Base-by-base conservation (phyloP, 2,329 filamentous ascomycete species). In the Arthrobotrys pseudoclavata region DNA sequence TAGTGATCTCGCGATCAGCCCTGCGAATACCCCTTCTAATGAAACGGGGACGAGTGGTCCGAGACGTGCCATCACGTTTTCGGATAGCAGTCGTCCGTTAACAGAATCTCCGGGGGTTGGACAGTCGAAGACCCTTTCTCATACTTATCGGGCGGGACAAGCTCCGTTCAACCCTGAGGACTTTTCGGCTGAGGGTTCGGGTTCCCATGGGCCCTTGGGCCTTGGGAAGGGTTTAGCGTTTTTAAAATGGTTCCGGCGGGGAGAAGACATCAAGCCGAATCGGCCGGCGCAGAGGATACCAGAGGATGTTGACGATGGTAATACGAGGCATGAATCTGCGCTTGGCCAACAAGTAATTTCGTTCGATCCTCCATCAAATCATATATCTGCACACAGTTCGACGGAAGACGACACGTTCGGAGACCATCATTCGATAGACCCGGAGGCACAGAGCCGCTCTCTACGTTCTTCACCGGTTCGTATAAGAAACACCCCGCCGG, bases 1-100 rank as follows among this genome's bases (percentile, higher is more conserved):
- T 29, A 77, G 74, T 20, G 74, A 77, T 22, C 67, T 77, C 22
- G 67, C 62, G 4, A 77, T 71, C n/a, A 77, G 74, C n/a, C 74
- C 74, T 13, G 53, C 74, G 7, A 77, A 77, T 42, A 77, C 74
- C 1, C 74, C 74, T 18, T 77, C 74, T 7, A 77, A 68, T 31
- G 74, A 77, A 18, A 70, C 67, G 13, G 67, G 67, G 22, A 55
- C 24, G 1, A 71, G 26, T 47, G 74, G 40, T n/a, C 67, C 52
- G 15, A 45, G 74, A 4, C 50, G 74, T 15, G 70, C 61, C 31
- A 77, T 77, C 31, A 67, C 57, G 3, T 77, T 77, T 42, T 69
- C 74, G n/a, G 53, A 62, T 12, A 31, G 10, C 22, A 37, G 37
- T 24, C 69, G 42, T 20, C 60, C 50, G 10, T 22, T 31, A 24